Evolutionary conservation across 768 basidiomycete genomes (phyloP).

Genomic region (Rhodosporidiobolus odoratus): DNA sequence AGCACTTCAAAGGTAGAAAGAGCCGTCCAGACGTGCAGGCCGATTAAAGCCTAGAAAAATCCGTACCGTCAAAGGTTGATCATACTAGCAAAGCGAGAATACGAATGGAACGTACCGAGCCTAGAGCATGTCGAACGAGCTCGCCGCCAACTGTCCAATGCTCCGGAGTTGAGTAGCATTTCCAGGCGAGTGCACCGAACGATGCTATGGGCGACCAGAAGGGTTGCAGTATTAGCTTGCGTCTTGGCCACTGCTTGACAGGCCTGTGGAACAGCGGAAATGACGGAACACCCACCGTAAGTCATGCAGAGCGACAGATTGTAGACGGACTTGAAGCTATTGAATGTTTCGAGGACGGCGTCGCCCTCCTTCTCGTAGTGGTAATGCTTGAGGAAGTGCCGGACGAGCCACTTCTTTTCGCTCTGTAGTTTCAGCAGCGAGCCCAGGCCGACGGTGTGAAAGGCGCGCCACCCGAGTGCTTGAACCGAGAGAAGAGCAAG

Average conservation of each 20-base stretch:
- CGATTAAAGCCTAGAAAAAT: slow-evolving; percentile 63
- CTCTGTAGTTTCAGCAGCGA: slow-evolving; percentile 76
- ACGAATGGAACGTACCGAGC: slow-evolving; percentile 58
- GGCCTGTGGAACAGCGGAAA: too few species aligned
- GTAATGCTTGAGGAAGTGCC: slow-evolving; percentile 83
- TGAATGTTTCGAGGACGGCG: slow-evolving; percentile 87
- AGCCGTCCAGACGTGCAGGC: slow-evolving; percentile 85
- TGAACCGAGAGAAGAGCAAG: slow-evolving; percentile 73
- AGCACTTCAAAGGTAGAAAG: slow-evolving; percentile 86
- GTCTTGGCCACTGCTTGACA: too few species aligned
- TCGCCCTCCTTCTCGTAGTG: slow-evolving; percentile 70
- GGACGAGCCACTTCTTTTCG: slow-evolving; percentile 76
- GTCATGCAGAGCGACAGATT: slow-evolving; percentile 93
- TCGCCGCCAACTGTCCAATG: slow-evolving; percentile 86
- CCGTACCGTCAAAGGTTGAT: not conserved
- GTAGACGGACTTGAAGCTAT: slow-evolving; percentile 89
- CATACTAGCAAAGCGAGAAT: not conserved
- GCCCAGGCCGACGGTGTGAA: slow-evolving; percentile 85
- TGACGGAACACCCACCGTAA: slow-evolving; percentile 59
- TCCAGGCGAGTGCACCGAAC: slow-evolving; percentile 77
- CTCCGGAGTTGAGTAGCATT: slow-evolving; percentile 72
- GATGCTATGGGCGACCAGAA: slow-evolving; percentile 57
- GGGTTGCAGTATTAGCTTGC: too few species aligned
- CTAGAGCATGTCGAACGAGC: slow-evolving; percentile 79
- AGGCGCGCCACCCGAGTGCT: slow-evolving; percentile 74